These are phyloP conservation scores for Aspergillus quadricinctus DNA, from an alignment of 2,329 filamentous ascomycete species.

Conservation along the genomic window DNA sequence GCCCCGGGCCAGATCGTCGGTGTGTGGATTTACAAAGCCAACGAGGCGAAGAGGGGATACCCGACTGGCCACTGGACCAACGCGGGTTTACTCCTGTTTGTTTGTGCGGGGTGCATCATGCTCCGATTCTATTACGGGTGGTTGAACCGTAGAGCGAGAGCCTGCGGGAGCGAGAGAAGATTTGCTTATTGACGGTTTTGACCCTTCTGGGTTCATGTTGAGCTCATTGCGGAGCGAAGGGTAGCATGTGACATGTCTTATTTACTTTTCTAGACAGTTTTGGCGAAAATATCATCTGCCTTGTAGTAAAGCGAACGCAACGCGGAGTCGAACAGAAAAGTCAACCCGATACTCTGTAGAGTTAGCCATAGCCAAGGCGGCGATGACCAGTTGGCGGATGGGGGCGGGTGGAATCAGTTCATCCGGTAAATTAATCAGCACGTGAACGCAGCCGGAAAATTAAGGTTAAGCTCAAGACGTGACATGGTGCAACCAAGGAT, in stretches of 20 bases:
- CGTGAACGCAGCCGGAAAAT: conserved; percentile 11
- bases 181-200: conserved; percentile 27
- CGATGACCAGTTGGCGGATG: not conserved
- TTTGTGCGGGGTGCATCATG: conserved; percentile 51
- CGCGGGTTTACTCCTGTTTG: conserved; percentile 57
- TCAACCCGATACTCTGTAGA: not conserved
- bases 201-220: not conserved
- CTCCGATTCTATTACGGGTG: conserved; percentile 55
- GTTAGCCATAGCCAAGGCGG: not conserved
- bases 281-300: not conserved
- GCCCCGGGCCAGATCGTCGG: conserved; percentile 68
- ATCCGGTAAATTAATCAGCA: conserved; percentile 7
- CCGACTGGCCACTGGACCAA: conserved; percentile 68
- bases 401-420: not conserved
- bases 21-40: conserved; percentile 68
- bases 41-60: conserved; percentile 58
- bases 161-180: conserved; percentile 17
- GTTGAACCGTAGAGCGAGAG: conserved; percentile 33
- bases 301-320: not conserved
- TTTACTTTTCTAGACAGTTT: not conserved
- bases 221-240: no score
- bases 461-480: conserved; percentile 21
- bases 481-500: conserved; percentile 2
- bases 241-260: no score
- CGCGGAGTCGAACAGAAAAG: not conserved